Evolutionary conservation across 495 filamentous ascomycete genomes (phyloP).

Genomic region (Copromyces sp.): DNA sequence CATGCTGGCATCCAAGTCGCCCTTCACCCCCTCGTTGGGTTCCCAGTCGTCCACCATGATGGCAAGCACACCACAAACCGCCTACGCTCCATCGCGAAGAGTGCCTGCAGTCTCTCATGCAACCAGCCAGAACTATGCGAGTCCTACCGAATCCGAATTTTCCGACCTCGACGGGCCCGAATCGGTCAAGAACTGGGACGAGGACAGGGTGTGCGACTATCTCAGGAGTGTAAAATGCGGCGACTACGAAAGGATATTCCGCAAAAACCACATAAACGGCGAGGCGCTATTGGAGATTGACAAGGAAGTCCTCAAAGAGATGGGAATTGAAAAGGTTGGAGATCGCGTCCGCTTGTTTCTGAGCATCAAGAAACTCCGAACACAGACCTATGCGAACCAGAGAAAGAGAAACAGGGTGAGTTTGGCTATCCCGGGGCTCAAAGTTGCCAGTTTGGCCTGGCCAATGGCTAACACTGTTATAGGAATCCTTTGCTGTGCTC

Average conservation of each 20-base stretch:
- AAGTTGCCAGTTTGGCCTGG: constrained; percentile 14
- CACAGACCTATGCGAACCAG: constrained; percentile 69
- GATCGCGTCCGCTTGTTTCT: constrained; percentile 92
- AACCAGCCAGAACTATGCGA: constrained; percentile 59
- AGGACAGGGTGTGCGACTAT: constrained; percentile 84
- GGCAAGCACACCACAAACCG: constrained; percentile 38
- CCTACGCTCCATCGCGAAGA: constrained; percentile 44
- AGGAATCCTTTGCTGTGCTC: constrained; percentile 65
- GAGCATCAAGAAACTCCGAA: constrained; percentile 85
- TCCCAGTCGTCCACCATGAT: constrained; percentile 45
- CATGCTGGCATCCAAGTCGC: constrained; percentile 78
- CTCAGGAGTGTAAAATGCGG: constrained; percentile 79
- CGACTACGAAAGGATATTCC: constrained; percentile 88
- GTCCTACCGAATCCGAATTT: constrained; percentile 91
- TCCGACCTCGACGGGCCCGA: constrained; percentile 57
- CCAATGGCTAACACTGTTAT: constrained; percentile 6
- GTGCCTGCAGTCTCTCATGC: constrained; percentile 41
- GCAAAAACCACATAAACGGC: constrained; percentile 90
- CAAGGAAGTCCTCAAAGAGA: constrained; percentile 90
- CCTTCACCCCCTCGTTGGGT: constrained; percentile 57
- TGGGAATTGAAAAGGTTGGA: constrained; percentile 96
- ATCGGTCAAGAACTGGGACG: constrained; percentile 70
- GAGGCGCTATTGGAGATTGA: constrained; percentile 95
- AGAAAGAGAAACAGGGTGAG: constrained; percentile 81
- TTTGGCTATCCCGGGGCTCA: constrained; percentile 21